Base-by-base conservation (phyloP, 2,329 filamentous ascomycete species). In the Juglanconis oblonga region DNA sequence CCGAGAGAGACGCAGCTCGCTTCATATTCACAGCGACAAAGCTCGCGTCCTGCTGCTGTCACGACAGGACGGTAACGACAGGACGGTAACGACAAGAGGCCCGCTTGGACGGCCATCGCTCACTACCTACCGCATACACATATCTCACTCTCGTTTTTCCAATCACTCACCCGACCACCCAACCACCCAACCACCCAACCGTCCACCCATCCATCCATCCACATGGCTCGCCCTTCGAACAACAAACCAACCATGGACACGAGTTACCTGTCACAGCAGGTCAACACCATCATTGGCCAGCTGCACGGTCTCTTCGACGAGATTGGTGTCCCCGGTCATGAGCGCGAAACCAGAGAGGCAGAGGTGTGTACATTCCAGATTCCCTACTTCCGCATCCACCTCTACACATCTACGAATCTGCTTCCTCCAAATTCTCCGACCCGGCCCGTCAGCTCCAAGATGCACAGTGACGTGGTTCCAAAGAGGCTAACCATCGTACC, bases 291-390 rank as follows among this genome's bases (percentile, higher is more conserved):
- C 72, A 92, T 98, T 73, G 87, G 86, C 74, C 92, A 97, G 77
- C 84, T 99, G 63, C 94, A 98, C 76, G 90, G 90, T 66, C 85
- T 98, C 60, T 99, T 97, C 71, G 95, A 99, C 74, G 94, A 99
- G 73, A 99, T 99, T 70, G 95, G 95, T 61, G 90, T 99, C n/a
- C 86, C 94, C 33, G 87, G 80, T 70, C 92, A 97, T 86, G 95
- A 98, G 75, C 90, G 95, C 70, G 92, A 98, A 72, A 83, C 86
- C 53, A 85, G 95, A 69, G 94, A 98, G 73, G 85, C 91, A 72
- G 92, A 97, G 87, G 93, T 96, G 79, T 71, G 83, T 69, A 48
- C 17, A 52, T 9, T 13, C 29, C 7, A 6, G 9, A 32, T 8
- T 49, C 14, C 11, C 11, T 10, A 6, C 53, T 36, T 17, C n/a